phyloP scores from a whole-genome alignment of 2,329 filamentous ascomycete species.

The Aureobasidium sp. region DNA sequence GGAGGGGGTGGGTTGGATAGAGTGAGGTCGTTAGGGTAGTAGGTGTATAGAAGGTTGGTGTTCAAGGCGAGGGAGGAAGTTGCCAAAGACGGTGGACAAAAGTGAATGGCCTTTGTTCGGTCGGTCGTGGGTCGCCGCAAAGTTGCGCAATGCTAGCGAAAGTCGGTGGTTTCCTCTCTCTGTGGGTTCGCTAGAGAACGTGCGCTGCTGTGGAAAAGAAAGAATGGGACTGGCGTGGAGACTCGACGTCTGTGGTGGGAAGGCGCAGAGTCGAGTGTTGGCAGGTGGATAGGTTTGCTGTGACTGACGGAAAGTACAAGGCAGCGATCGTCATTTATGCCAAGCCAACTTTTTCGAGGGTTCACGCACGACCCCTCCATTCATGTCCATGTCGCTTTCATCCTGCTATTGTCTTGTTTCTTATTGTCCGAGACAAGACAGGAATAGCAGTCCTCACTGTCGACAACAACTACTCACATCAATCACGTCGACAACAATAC shows the following conservation, averaged over 20 bases:
- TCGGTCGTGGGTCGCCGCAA: neutral
- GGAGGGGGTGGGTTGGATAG: neutral
- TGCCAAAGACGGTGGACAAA: conserved; percentile 4
- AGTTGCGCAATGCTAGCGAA: neutral
- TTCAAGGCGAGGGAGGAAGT: neutral
- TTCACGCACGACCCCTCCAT: neutral
- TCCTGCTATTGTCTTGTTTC: neutral
- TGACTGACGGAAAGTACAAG: conserved; percentile 2
- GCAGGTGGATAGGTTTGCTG: neutral
- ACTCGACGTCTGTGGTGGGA: neutral
- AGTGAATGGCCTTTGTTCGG: conserved; percentile 8
- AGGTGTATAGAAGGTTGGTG: neutral
- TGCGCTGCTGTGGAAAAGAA: neutral
- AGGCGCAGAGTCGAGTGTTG: neutral
- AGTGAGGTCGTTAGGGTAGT: neutral
- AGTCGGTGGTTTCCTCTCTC: neutral
- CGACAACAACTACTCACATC: neutral
- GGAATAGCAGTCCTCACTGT: neutral
- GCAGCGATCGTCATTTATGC: conserved; percentile 1
- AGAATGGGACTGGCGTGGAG: neutral
- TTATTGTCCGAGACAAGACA: neutral
- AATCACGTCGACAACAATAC: neutral
- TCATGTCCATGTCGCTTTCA: neutral
- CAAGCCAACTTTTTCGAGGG: neutral
- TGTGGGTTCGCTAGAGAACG: neutral